A percentile compares a stretch with the other conserved stretches of the same genome.
Evolutionary conservation across 2,329 filamentous ascomycete genomes (phyloP).

Genomic region (Fusarium chlamydosporum): DNA sequence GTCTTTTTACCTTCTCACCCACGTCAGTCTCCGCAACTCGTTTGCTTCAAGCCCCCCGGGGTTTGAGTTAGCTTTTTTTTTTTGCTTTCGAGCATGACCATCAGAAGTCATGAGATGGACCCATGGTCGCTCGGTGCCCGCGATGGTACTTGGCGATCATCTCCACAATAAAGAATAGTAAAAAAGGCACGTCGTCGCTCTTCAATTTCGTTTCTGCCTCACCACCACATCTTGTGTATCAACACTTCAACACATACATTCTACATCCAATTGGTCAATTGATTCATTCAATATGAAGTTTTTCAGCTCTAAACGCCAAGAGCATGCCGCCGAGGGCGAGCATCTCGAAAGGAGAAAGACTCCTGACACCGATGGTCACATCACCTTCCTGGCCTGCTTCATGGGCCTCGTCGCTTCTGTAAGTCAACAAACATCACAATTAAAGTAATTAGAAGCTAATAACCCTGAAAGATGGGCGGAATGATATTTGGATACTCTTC

Average conservation of each 20-base stretch:
- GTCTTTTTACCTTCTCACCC: conserved; percentile 33
- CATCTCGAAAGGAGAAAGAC: conserved; percentile 40
- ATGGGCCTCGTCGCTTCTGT: not conserved
- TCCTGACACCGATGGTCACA: conserved; percentile 45
- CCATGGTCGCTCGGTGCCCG: conserved; percentile 35
- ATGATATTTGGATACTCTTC: conserved; percentile 69
- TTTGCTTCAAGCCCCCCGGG: conserved; percentile 35
- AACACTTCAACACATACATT: conserved; percentile 14
- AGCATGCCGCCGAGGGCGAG: conserved; percentile 40
- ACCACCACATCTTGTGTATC: conserved; percentile 25
- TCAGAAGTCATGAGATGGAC: conserved; percentile 41
- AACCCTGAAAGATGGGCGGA: conserved; percentile 57
- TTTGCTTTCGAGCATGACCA: conserved; percentile 38
- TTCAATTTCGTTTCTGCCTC: conserved; percentile 12
- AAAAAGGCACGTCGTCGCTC: conserved; percentile 39
- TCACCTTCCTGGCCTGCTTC: conserved; percentile 44
- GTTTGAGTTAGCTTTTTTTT: conserved; percentile 36
- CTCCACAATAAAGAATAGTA: conserved; percentile 42
- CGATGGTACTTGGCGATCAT: conserved; percentile 34
- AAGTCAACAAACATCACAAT: not conserved
- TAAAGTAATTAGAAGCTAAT: not conserved
- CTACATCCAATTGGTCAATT: conserved; percentile 30
- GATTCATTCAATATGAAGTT: conserved; percentile 39
- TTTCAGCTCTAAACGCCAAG: conserved; percentile 39
- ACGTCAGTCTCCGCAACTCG: conserved; percentile 41